Conservation (phyloP, 1,284 basidiomycete genomes). For the Clitocybe nebularis region DNA sequence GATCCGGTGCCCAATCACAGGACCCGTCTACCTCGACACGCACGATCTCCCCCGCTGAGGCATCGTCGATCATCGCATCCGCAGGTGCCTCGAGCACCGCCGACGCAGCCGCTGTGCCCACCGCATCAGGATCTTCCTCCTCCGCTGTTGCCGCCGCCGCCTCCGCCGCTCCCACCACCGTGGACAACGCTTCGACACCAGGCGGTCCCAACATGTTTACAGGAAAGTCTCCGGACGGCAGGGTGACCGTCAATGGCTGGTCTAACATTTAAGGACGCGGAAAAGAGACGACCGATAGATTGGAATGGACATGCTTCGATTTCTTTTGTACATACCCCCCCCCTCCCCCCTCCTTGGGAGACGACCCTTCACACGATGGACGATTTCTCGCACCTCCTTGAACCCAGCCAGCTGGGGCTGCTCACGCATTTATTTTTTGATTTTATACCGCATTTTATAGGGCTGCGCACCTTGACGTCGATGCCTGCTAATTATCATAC, state of each 20-base stretch:
- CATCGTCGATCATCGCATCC: conserved; percentile 40
- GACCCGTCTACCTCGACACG: conserved; percentile 26
- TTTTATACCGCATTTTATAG: conserved; percentile 4
- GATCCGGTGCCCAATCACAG: conserved; percentile 13
- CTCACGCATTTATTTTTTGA: neutral
- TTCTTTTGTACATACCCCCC: neutral
- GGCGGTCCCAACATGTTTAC: conserved; percentile 35
- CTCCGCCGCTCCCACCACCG: conserved; percentile 7
- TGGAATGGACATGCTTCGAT: neutral
- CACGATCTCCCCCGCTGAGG: conserved; percentile 44
- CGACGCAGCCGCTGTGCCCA: conserved; percentile 19
- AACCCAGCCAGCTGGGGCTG: conserved; percentile 1
- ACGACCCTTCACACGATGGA: neutral
- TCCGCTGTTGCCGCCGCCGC: conserved; percentile 16
- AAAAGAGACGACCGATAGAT: neutral
- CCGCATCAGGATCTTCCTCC: conserved; percentile 19
- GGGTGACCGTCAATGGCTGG: conserved; percentile 38
- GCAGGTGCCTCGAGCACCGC: no score
- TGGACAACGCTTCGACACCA: conserved; percentile 9
- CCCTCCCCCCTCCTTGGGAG: no score
- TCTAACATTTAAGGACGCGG: conserved; percentile 12
- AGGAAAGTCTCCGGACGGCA: conserved; percentile 38
- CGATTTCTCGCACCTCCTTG: neutral
- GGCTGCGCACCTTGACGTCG: conserved; percentile 1
- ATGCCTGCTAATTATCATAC: conserved; percentile 1